Evolutionary conservation across 441 rosid species (phyloP), one percentile per base, ranked within the genome.

Genomic region (Populus hybrid): DNA sequence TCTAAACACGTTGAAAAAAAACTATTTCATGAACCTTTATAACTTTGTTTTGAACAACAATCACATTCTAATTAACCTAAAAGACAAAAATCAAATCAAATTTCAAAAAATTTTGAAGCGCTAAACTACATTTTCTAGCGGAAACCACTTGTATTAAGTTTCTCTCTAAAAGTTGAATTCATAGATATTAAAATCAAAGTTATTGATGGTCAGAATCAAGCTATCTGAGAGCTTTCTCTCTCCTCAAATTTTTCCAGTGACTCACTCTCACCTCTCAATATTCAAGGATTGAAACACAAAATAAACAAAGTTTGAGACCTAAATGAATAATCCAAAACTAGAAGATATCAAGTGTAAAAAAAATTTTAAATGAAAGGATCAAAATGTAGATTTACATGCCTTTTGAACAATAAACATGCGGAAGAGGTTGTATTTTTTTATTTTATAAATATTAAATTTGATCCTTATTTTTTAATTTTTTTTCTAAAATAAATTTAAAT

Each of bases 121-220:
- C 0, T 1, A 4, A 14, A 0, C 7, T 46, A 46, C 18, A 0
- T 46, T 14, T 14, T 46, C 20, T 30, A 30, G 4, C 32, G 32
- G 32, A 30, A 30, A 30, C 32, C 4, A 30, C 4, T 30, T 30
- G 32, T 30, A 30, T 3, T 30, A 30, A 30, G 32, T 30, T 30
- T 30, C 32, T 30, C 4, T 30, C 4, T 30, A 30, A 30, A 30
- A 30, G 0, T 0, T 3, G 4, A 30, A 30, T 30, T 30, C 0
- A 30, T 30, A 30, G 4, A 30, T 30, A 30, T 4, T 30, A 30
- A 30, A 30, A 30, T 30, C 32, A 3, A 30, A 30, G 32, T 30
- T 30, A 30, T 30, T 38, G 0, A 0, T 10, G 3, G 3, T 0
- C 0, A 38, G 46, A 38, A 38, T 10, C 4, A 38, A 10, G 1